Base-by-base conservation (phyloP, 257 asterid genomes). In the Anisodus acutangulus region DNA sequence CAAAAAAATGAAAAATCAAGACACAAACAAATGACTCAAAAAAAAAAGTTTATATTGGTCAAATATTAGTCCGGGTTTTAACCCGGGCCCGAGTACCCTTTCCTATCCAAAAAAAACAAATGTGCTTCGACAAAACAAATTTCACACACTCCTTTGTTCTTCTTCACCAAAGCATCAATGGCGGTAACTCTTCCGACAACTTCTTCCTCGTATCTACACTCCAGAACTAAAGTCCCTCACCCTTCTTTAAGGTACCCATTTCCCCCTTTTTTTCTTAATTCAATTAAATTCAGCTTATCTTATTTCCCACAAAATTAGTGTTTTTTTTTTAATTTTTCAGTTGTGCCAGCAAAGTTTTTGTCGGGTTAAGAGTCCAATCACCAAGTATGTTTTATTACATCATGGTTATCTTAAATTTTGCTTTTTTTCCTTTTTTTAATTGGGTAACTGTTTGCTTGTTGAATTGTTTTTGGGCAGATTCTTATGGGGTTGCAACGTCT, bases 301-400 rank as follows among this genome's bases (percentile, higher is more conserved):
- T 62, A 7, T 13, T 51, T 41, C 0, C 63, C 80, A 53, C 63
- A 49, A 69, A 35, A 31, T 35, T 57, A 35, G 58, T n/a, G n/a
- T 15, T 5, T 6, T 54, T 51, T 78, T 66, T 10, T 26, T 70
- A 9, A 15, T 11, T n/a, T 3, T 83, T 89, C 89, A 91, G 98
- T 88, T 92, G 93, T 12, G 91, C 84, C 54, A 88, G 85, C 94
- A 94, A 90, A 84, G 89, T 88, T 57, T 92, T 53, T 79, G 95
- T 85, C 47, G 98, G 98, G 3, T 88, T 94, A 79, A 89, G 95
- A 90, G 84, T 74, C 80, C 98, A 94, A 89, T 90, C 91, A 80
- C 95, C 97, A 66, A 86, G 98, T 96, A 39, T 0, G 95, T 91
- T 19, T 83, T 80, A 51, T 41, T 35, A 78, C 8, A 7, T 51